Conservation (phyloP, 2,329 filamentous ascomycete species). For the Xylariaceae sp. region DNA sequence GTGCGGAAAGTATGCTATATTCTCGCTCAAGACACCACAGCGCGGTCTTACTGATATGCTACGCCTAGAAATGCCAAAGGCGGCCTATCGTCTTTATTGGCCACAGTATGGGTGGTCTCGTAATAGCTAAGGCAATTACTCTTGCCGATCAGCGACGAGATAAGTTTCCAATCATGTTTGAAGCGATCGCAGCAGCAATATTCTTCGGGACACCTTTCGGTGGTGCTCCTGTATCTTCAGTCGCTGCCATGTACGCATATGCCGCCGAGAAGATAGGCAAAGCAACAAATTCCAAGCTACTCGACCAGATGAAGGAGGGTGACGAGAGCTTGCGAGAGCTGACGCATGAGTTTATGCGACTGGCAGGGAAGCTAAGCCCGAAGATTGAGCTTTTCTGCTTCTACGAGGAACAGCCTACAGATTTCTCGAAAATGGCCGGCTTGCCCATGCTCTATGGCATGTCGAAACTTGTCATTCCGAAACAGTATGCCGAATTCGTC, state of each 20-base stretch:
- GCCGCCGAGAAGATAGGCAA: conserved; percentile 44
- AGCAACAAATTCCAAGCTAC: conserved; percentile 46
- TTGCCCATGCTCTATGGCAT: conserved; percentile 41
- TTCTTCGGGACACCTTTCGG: conserved; percentile 52
- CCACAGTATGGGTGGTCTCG: conserved; percentile 53
- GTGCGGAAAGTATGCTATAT: conserved; percentile 43
- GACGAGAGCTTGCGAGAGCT: conserved; percentile 48
- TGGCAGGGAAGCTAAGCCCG: conserved; percentile 44
- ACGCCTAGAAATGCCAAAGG: conserved; percentile 37
- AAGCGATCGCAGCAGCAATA: conserved; percentile 48
- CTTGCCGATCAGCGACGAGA: conserved; percentile 46
- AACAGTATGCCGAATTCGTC: conserved; percentile 48
- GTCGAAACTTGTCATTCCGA: conserved; percentile 41
- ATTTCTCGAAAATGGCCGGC: conserved; percentile 46
- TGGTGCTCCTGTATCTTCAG: conserved; percentile 46
- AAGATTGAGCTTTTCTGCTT: conserved; percentile 49
- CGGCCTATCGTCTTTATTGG: conserved; percentile 52
- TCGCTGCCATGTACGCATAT: conserved; percentile 47
- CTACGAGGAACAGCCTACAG: conserved; percentile 49
- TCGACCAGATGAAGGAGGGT: conserved; percentile 50
- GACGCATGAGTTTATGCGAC: conserved; percentile 48
- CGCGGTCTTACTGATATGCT: conserved; percentile 4
- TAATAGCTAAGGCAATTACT: conserved; percentile 49
- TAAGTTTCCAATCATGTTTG: conserved; percentile 48
- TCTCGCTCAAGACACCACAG: neutral